Evolutionary conservation across 805 yeast genomes (phyloP).

Genomic region (Sugiyamaella qingdaonensis): DNA sequence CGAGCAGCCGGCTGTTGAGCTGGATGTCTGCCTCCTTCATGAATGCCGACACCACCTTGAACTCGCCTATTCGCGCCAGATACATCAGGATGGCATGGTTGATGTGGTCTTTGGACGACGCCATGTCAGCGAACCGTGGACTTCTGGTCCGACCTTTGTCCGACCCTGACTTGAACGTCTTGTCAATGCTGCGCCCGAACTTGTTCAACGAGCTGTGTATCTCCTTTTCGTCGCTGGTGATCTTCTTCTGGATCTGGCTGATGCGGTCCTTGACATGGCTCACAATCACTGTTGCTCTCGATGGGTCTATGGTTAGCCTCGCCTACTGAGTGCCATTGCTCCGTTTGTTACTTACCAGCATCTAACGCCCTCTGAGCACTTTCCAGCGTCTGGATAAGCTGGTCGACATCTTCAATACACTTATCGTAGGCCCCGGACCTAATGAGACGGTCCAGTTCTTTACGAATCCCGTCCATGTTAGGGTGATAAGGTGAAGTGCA

Average conservation of each 20-base stretch:
- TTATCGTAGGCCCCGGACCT: conserved; percentile 30
- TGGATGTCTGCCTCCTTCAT: conserved; percentile 31
- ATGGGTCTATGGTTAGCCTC: neutral
- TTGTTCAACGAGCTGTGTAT: conserved; percentile 27
- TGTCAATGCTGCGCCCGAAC: conserved; percentile 33
- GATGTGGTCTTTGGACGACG: conserved; percentile 23
- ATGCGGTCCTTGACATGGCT: conserved; percentile 16
- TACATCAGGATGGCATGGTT: conserved; percentile 45
- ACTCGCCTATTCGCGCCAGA: conserved; percentile 45
- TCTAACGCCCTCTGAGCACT: conserved; percentile 25
- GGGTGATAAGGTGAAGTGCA: neutral
- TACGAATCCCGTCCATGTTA: conserved; percentile 30
- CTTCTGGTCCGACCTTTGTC: conserved; percentile 14
- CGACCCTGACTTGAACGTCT: conserved; percentile 9
- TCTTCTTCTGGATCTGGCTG: conserved; percentile 18
- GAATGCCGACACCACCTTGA: conserved; percentile 34
- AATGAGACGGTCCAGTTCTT: conserved; percentile 32
- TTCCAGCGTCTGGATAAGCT: conserved; percentile 27
- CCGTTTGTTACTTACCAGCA: conserved; percentile 2
- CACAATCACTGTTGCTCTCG: conserved; percentile 4
- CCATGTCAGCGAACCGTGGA: conserved; percentile 15
- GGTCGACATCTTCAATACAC: conserved; percentile 31
- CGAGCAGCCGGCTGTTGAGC: conserved; percentile 32
- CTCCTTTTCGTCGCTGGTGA: conserved; percentile 26
- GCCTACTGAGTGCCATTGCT: neutral